Conservation (phyloP, 202 grass and related monocot genomes). For the Dendrocalamus latiflorus region DNA sequence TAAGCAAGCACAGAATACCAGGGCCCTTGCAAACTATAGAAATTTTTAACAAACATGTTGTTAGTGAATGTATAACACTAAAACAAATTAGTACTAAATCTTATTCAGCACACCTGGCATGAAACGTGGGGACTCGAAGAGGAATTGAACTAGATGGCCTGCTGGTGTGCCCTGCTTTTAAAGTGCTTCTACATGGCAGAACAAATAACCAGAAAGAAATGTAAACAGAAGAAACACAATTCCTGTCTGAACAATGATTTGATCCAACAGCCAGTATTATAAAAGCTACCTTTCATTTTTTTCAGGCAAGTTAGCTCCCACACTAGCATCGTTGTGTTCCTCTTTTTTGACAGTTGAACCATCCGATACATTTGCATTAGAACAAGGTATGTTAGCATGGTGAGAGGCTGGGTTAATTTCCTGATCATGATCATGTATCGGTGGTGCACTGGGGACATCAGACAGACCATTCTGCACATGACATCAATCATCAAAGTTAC, state of each 20-base stretch:
- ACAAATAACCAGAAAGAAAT: slow-evolving; percentile 6
- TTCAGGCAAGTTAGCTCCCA: slow-evolving; percentile 23
- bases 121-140: slow-evolving; percentile 73
- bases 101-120: slow-evolving; percentile 69
- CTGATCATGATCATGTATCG: slow-evolving; percentile 73
- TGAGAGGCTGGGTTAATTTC: slow-evolving; percentile 45
- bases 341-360: slow-evolving; percentile 39
- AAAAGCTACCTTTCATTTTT: slow-evolving; percentile 46
- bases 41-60: slow-evolving; percentile 26
- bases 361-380: slow-evolving; percentile 21
- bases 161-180: slow-evolving; percentile 41
- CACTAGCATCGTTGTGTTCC: slow-evolving; percentile 8
- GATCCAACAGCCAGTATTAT: slow-evolving; percentile 10
- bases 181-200: slow-evolving; percentile 29
- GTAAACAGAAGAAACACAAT: neutral
- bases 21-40: slow-evolving; percentile 75
- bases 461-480: slow-evolving; percentile 53
- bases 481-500: slow-evolving; percentile 4
- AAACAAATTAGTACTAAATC: slow-evolving; percentile 18
- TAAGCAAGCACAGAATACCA: slow-evolving; percentile 99
- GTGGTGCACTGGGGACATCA: slow-evolving; percentile 87
- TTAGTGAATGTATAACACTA: slow-evolving; percentile 17
- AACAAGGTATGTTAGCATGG: slow-evolving; percentile 22
- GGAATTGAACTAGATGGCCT: slow-evolving; percentile 69
- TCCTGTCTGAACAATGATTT: neutral